Base-by-base conservation (phyloP, 2,329 filamentous ascomycete species). In the Rutstroemia sp. region DNA sequence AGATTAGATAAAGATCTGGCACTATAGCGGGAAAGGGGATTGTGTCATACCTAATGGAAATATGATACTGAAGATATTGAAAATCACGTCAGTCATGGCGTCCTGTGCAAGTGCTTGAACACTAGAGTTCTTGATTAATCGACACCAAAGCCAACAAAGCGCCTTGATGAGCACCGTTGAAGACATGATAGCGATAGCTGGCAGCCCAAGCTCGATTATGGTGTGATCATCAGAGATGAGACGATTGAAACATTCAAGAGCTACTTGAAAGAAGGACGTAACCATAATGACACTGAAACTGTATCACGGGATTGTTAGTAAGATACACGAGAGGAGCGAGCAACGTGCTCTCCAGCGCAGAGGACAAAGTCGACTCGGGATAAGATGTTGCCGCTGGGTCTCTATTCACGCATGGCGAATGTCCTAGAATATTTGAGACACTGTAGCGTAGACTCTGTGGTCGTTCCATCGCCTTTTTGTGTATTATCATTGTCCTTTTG, bases 101-200 rank as follows among this genome's bases (percentile, higher is more conserved):
- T 85, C 81, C 65, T 84, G 81, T 0, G 78, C 81, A 5, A 87
- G 70, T 0, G 82, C 82, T 60, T 84, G 81, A 0, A 86, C 82
- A 64, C 84, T 81, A 0, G 81, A 83, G 2, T 82, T 84, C 62
- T 84, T 83, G 61, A 86, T 78, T 3, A 74, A 72, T 2, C 77
- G 73, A 63, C 82, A 84, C 45, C 78, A 80, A 16, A 84, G 68
- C 72, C 82, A 81, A 53, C 84, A 83, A 8, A 78, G 74, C 2
- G 80, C 80, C 65, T 85, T 85, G 48, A 84, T 69, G 1, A 80
- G 72, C 16, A 84, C 75, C 0, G 81, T 85, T 3, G 73, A 76
- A 0, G 74, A 74, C 73, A 85, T 78, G 2, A 82, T 79, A 12
- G 73, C 75, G 16, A 84, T 80, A 0, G 81, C 80, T 3, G 79